phyloP scores from a whole-genome alignment of 257 asterid species.

The Scutellaria galericulata region DNA sequence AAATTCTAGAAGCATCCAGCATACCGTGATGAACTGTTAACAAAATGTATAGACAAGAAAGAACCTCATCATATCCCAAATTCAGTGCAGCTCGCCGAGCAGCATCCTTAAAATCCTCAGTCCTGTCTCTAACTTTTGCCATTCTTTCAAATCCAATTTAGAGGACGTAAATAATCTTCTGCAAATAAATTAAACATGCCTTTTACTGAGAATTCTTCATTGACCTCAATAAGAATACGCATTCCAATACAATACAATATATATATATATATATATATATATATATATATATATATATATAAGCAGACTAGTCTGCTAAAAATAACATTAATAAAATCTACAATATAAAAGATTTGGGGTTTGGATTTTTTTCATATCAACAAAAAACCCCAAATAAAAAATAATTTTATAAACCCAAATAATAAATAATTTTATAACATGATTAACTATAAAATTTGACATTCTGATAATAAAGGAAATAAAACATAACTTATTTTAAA shows the following conservation, averaged over 20 bases:
- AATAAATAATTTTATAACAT: too few relatives aligned
- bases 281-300: too few relatives aligned
- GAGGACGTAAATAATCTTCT: slow-evolving; percentile 23
- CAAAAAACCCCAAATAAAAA: too few relatives aligned
- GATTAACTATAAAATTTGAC: too few relatives aligned
- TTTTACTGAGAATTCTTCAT: slow-evolving; percentile 14
- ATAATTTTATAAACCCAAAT: too few relatives aligned
- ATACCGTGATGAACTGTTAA: neutral
- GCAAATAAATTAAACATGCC: neutral
- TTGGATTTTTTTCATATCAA: too few relatives aligned
- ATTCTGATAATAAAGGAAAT: too few relatives aligned
- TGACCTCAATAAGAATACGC: neutral
- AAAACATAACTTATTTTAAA: too few relatives aligned
- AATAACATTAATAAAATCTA: too few relatives aligned
- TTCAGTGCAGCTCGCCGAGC: slow-evolving; percentile 77
- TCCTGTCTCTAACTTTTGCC: slow-evolving; percentile 79
- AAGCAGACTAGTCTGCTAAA: too few relatives aligned
- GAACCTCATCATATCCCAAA: slow-evolving; percentile 77
- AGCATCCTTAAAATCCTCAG: slow-evolving; percentile 94
- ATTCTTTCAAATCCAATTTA: slow-evolving; percentile 42
- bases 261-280: too few relatives aligned
- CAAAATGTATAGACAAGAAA: slow-evolving; percentile 4
- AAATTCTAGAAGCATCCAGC: slow-evolving; percentile 6
- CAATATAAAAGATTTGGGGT: too few relatives aligned
- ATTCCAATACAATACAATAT: neutral